Evolutionary conservation across 1,284 basidiomycete genomes (phyloP), one percentile per base, ranked within the genome.

Genomic region (Gymnopus androsaceus): DNA sequence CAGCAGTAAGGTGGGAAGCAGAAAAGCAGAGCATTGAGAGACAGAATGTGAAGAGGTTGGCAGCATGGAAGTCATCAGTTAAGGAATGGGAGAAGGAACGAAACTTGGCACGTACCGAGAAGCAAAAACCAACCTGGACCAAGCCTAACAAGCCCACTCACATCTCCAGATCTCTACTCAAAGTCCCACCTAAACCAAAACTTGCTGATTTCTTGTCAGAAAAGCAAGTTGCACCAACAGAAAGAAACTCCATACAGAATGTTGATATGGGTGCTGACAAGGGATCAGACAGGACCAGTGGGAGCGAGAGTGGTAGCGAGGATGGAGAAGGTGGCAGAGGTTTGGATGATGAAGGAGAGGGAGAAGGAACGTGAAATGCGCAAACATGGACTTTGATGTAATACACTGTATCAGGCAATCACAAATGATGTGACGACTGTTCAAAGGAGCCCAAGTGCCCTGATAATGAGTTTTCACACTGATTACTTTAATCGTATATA

Each of bases 111-210:
- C 28, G 47, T 12, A 9, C n/a, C 3, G 47, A 50, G 47, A 4
- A 37, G 4, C 27, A 31, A 6, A 31, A 28, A 31, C 8, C 37
- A 3, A n/a, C 19, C 4, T 52, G 50, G 50, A 52, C 12, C 14
- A 41, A 42, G 27, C 37, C 37, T 9, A 31, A 15, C 25, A 42
- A 28, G 17, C 23, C 21, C 14, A 51, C 34, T 9, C 14, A 38
- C 11, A 12, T 17, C 4, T 25, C 19, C 4, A 36, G 49, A 14
- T n/a, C 7, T 3, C 23, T 31, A 23, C 25, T 30, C 4, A 41
- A 44, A 19, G n/a, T 19, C 9, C 50, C 3, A 44, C 38, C 50
- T 6, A 52, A 41, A 30, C 50, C 50, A 3, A 52, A 52, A 23
- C 11, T 47, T 14, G 21, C 25, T 3, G 27, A 47, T 31, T 47